Base-by-base conservation (phyloP, 441 rosid genomes). In the Raphanus hybrid region DNA sequence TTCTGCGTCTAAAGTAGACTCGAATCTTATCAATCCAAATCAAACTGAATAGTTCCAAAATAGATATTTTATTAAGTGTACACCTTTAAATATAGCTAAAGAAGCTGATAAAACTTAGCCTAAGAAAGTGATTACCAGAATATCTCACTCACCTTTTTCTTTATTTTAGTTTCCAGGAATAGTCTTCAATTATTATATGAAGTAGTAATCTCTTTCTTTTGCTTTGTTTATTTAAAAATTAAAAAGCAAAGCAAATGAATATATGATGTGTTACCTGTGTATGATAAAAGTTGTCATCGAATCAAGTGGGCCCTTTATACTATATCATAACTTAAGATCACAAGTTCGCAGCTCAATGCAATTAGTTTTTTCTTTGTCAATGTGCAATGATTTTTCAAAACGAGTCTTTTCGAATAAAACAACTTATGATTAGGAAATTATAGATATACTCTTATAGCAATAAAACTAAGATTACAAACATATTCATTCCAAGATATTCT, bases 21-120 rank as follows among this genome's bases (percentile, higher is more conserved):
- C 29, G 14, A 62, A 29, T 10, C 27, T 29, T n/a, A 62, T 29
- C 59, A 8, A 27, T 29, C 43, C 62, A 5, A 63, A 48, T 62
- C 15, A 72, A 62, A 34, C 11, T 27, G 27, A 63, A 34, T 61
- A 50, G 54, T 20, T 73, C 52, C 74, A 59, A 59, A 59, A 11
- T 48, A 62, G 50, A 73, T 20, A 63, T 50, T 63, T 63, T 45
- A 16, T 54, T 54, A 54, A 16, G 8, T 50, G 20, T 8, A 50
- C 7, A 50, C 57, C 57, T 50, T 50, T 50, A 50, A 50, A 50
- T 50, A 50, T 14, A 50, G 20, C 16, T 12, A 4, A 48, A 50
- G 20, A 50, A 50, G 20, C 57, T 50, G 10, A 54, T 54, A 2
- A 54, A 54, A 54, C 23, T 15, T 54, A 54, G 59, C 23, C 26